These are phyloP conservation scores for Mortierella sp. DNA, from an alignment of 371 early-diverging fungal genomes.

Conservation along the genomic window DNA sequence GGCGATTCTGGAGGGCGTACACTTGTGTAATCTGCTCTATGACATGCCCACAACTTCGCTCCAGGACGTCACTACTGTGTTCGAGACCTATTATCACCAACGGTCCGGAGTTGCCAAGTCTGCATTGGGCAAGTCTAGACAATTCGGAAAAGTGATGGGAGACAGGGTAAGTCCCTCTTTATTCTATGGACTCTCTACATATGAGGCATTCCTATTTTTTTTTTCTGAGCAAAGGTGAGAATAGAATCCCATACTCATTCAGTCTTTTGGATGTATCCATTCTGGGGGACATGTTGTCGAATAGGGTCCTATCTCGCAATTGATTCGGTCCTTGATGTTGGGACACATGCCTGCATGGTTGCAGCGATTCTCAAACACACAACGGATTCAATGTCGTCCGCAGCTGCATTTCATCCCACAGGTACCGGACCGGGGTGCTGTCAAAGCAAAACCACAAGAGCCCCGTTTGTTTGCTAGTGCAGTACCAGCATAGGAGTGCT, in stretches of 20 bases:
- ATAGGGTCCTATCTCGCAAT: slow-evolving; percentile 28
- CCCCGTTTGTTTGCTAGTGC: slow-evolving; percentile 21
- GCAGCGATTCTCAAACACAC: slow-evolving; percentile 30
- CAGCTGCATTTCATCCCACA: slow-evolving; percentile 45
- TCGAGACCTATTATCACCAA: slow-evolving; percentile 35
- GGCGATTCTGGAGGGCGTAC: slow-evolving; percentile 44
- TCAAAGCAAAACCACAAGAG: slow-evolving; percentile 39
- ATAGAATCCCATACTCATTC: no score
- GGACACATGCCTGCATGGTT: slow-evolving; percentile 46
- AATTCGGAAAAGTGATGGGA: slow-evolving; percentile 52
- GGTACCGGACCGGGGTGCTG: slow-evolving; percentile 41
- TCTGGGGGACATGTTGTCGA: no score
- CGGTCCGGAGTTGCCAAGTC: slow-evolving; percentile 37
- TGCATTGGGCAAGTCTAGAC: slow-evolving; percentile 39
- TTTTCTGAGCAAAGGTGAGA: no score
- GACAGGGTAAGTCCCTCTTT: slow-evolving; percentile 20
- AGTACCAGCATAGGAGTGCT: neutral
- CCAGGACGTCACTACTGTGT: slow-evolving; percentile 25
- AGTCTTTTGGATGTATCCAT: no score
- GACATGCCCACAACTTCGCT: slow-evolving; percentile 28
- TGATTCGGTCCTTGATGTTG: slow-evolving; percentile 42
- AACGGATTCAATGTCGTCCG: slow-evolving; percentile 43
- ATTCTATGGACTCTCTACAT: neutral
- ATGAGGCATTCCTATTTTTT: neutral
- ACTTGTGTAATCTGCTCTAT: slow-evolving; percentile 36